A percentile compares a stretch with the other conserved stretches of the same genome.
phyloP scores from a whole-genome alignment of 164 flowering plant species.

The Nymphaea thermarum region DNA sequence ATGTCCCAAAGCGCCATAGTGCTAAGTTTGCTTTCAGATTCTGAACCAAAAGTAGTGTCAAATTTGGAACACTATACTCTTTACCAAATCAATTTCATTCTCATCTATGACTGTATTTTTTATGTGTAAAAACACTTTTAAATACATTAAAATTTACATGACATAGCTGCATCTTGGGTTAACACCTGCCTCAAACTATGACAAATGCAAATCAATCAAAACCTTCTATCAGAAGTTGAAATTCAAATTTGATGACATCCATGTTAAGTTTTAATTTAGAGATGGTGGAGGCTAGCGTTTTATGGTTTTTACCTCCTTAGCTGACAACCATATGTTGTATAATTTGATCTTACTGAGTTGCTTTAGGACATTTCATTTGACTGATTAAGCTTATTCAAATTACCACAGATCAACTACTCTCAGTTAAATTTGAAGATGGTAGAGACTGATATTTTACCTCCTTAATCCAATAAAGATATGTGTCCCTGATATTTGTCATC shows the following conservation, averaged over 20 bases:
- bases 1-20: constrained; percentile 92
- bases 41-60: constrained; percentile 23
- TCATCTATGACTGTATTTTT: no score
- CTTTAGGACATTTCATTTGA: background rate
- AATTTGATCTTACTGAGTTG: no score
- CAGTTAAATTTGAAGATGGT: no score
- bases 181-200: no score
- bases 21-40: constrained; percentile 80
- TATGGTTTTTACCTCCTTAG: no score
- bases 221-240: background rate
- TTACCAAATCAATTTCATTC: no score
- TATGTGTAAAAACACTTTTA: no score
- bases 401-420: background rate
- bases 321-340: no score
- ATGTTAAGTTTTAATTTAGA: background rate
- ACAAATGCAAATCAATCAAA: background rate
- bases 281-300: background rate
- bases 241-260: background rate
- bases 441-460: constrained; percentile 38
- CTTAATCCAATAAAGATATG: constrained; percentile 85
- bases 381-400: background rate
- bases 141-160: no score
- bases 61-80: no score
- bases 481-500: constrained; percentile 72
- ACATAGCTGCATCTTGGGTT: no score